A percentile compares a stretch with the other conserved stretches of the same genome.
phyloP scores from a whole-genome alignment of 2,329 filamentous ascomycete genomes.

The Fusarium anthophilum region DNA sequence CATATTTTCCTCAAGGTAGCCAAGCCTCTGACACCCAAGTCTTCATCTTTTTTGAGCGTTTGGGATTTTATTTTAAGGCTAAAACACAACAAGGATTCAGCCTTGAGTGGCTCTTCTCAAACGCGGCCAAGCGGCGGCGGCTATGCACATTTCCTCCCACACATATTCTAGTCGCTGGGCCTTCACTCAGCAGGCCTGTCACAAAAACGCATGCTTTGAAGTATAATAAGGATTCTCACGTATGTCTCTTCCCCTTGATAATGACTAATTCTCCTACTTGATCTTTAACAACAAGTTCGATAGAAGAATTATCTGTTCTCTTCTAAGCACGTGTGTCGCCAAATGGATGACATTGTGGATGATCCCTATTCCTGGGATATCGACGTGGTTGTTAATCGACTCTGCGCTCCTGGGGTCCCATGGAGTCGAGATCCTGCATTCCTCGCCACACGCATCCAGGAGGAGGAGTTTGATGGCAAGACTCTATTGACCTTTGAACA shows the following conservation, averaged over 20 bases:
- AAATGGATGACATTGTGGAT: conserved; percentile 44
- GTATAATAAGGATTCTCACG: not conserved
- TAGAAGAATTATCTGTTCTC: conserved; percentile 6
- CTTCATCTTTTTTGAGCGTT: not conserved
- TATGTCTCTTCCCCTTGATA: not conserved
- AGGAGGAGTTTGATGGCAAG: conserved; percentile 73
- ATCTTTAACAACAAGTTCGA: not conserved
- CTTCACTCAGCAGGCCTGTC: conserved; percentile 17
- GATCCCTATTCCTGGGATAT: conserved; percentile 83
- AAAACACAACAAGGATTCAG: not conserved
- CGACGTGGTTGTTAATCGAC: conserved; percentile 71
- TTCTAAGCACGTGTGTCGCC: not conserved
- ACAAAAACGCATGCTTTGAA: conserved; percentile 20
- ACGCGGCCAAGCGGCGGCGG: conserved; percentile 21
- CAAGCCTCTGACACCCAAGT: not conserved
- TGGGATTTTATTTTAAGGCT: not conserved
- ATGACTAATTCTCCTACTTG: not conserved
- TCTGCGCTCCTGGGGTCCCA: conserved; percentile 66
- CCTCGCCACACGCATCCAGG: conserved; percentile 65
- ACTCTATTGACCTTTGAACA: conserved; percentile 68
- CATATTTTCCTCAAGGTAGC: not conserved
- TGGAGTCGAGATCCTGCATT: conserved; percentile 59
- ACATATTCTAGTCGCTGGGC: conserved; percentile 20
- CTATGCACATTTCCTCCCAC: conserved; percentile 27
- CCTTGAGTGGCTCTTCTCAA: not conserved